Evolutionary conservation across 1,139 yeast species (phyloP).

Genomic region (Maudiozyma humilis): DNA sequence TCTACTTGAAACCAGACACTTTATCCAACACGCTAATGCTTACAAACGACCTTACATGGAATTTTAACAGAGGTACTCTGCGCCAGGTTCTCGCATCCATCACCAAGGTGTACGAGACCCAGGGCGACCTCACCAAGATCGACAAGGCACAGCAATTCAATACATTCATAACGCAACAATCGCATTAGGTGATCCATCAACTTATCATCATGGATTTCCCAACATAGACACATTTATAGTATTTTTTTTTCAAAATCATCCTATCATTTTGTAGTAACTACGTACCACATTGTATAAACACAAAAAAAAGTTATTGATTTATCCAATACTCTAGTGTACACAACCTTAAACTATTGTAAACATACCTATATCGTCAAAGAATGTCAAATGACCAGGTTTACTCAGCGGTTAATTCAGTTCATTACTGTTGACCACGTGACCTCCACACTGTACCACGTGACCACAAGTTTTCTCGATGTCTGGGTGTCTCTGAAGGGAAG

Average conservation of each 20-base stretch:
- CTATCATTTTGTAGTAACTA: neutral
- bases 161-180: constrained; percentile 3
- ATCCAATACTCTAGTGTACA: no score
- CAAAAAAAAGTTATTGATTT: neutral
- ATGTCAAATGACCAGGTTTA: no score
- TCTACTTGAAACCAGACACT: constrained; percentile 18
- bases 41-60: constrained; percentile 17
- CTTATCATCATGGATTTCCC: no score
- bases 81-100: constrained; percentile 14
- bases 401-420: no score
- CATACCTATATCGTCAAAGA: no score
- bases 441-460: no score
- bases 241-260: neutral
- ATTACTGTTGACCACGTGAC: no score
- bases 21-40: constrained; percentile 9
- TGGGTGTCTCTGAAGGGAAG: no score
- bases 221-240: neutral
- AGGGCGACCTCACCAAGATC: constrained; percentile 4
- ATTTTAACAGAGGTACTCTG: constrained; percentile 15
- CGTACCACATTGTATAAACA: neutral
- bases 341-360: neutral
- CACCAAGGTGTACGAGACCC: constrained; percentile 9
- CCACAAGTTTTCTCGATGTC: no score
- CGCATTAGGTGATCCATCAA: neutral
- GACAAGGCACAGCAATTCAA: constrained; percentile 5